A percentile compares a stretch with the other conserved stretches of the same genome.
Conservation (phyloP, 805 yeast genomes). For the Kuraishia ogatae region DNA sequence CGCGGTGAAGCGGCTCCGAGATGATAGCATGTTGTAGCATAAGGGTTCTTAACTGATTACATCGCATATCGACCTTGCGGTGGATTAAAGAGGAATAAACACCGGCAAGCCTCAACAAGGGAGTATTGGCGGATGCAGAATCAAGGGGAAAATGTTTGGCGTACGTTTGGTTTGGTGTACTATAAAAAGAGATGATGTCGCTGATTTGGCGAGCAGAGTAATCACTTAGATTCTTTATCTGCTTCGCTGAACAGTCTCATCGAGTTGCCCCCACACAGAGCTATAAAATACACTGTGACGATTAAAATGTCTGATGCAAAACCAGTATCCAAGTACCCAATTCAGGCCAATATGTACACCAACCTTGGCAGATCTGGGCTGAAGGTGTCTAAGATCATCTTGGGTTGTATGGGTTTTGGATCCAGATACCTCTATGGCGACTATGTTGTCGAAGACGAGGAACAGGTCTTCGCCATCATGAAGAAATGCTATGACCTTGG, state of each 20-base stretch:
- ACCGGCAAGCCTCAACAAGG: neutral
- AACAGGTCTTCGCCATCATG: slow-evolving; percentile 26
- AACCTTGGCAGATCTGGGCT: slow-evolving; percentile 37
- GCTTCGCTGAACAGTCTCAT: no score
- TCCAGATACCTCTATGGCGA: slow-evolving; percentile 13
- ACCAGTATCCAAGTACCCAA: neutral
- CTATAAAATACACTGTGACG: neutral
- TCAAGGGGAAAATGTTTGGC: neutral
- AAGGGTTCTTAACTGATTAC: neutral
- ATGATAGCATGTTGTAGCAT: neutral
- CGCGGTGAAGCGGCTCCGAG: neutral
- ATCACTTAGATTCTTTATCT: no score
- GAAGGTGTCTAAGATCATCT: slow-evolving; percentile 36
- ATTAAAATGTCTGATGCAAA: neutral
- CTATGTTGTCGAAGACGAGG: slow-evolving; percentile 2
- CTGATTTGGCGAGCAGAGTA: neutral
- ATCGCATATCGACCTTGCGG: neutral
- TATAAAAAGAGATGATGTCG: neutral
- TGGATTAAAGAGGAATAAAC: neutral
- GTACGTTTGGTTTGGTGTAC: neutral
- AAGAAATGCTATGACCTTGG: slow-evolving; percentile 40
- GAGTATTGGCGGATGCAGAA: neutral
- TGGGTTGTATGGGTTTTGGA: slow-evolving; percentile 51
- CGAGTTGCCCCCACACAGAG: no score
- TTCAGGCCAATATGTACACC: slow-evolving; percentile 7